Evolutionary conservation across 2,329 filamentous ascomycete species (phyloP), one percentile per base, ranked within the genome.

Genomic region (Fusarium nisikadoi): DNA sequence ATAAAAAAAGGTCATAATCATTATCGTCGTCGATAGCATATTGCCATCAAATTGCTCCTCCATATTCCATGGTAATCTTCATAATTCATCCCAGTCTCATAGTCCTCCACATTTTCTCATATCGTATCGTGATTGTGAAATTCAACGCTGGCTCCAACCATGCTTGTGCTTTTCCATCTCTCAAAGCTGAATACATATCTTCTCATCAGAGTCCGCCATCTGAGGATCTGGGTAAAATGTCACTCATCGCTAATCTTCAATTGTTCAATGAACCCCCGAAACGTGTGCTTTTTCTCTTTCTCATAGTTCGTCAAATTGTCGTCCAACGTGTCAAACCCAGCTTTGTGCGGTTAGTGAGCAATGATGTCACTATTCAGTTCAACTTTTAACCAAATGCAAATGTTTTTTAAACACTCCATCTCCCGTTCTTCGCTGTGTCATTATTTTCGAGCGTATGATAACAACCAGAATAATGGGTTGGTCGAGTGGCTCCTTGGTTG

Each of bases 1-100:
- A 35, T 62, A 73, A 59, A 66, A 65, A 65, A 59, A 27, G 53
- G 50, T 76, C 72, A 55, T 77, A 62, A 76, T 77, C 75, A 74
- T 77, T 77, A 73, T 76, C 35, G 63, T 76, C 75, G 72, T 77
- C 62, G 75, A 64, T 57, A 36, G 63, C 70, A 53, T 68, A 74
- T 75, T 71, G 59, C 76, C 75, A 73, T 76, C 63, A 70, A 74
- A 68, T 68, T 65, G 64, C 60, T 57, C 54, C 60, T 57, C 54
- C 71, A 57, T 61, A 45, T 31, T 43, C 54, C 70, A 64, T 62
- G 42, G 64, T 67, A 59, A 36, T 76, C 70, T 47, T 71, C 65
- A 49, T 72, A 66, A 65, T 41, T 62, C 72, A 66, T 75, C 58
- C 36, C 64, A 65, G 49, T 68, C 68, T 65, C 55, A 60, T 65